Evolutionary conservation across 768 basidiomycete species (phyloP).

Genomic region (Russula virescens): DNA sequence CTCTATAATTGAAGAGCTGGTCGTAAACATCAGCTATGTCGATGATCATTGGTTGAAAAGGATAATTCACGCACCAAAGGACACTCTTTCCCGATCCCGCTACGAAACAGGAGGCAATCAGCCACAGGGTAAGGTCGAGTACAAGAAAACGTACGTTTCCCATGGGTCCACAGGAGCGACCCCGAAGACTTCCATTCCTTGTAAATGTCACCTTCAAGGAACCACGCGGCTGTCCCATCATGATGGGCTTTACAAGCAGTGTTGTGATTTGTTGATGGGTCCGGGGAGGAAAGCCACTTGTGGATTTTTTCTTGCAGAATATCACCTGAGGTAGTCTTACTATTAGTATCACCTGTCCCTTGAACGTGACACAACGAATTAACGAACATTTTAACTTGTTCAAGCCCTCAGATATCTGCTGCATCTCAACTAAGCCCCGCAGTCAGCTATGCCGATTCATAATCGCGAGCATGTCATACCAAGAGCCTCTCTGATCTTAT

Average conservation of each 20-base stretch:
- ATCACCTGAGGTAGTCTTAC: background rate
- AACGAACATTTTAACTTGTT: constrained; percentile 11
- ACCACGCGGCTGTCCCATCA: background rate
- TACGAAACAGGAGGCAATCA: background rate
- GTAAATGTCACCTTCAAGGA: background rate
- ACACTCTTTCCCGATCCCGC: constrained; percentile 7
- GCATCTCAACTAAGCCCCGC: background rate
- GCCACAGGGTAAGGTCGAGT: background rate
- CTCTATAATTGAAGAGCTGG: constrained; percentile 3
- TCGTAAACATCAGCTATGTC: background rate
- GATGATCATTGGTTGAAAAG: background rate
- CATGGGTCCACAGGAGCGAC: background rate
- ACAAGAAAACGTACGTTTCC: background rate
- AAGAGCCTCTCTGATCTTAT: background rate
- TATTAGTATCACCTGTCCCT: background rate
- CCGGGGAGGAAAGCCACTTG: constrained; percentile 8
- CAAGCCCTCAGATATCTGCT: background rate
- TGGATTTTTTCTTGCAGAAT: background rate
- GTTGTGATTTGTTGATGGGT: constrained; percentile 7
- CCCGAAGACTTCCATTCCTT: constrained; percentile 5
- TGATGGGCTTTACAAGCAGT: background rate
- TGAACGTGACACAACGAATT: background rate
- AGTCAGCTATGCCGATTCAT: background rate
- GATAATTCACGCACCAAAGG: background rate
- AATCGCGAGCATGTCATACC: background rate